These are phyloP conservation scores for Phytomonas francai DNA, from an alignment of 208 protist genomes.

Conservation along the genomic window DNA sequence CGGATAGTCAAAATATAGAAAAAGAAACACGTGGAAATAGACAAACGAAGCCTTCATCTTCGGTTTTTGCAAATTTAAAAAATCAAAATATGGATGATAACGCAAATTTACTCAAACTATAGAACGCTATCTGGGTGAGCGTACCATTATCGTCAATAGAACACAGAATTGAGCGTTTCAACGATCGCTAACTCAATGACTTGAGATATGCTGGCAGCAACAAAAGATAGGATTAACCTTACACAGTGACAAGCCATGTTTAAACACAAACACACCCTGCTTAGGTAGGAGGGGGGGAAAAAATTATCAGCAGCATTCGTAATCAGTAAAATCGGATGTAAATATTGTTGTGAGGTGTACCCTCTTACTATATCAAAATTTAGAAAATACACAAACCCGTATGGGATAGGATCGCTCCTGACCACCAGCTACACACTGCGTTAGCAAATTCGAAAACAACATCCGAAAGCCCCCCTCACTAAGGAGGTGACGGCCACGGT, in stretches of 20 bases:
- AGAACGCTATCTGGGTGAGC: not conserved
- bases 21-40: not conserved
- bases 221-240: not conserved
- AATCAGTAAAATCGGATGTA: not conserved
- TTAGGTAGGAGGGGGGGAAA: not conserved
- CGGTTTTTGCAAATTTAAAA: not conserved
- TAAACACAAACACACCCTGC: not conserved
- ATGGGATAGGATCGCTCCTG: not conserved
- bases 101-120: not conserved
- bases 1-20: not conserved
- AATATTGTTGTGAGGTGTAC: not conserved
- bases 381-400: not conserved
- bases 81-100: not conserved
- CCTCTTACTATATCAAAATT: not conserved
- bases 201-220: not conserved
- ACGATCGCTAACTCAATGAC: not conserved
- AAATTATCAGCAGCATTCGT: not conserved
- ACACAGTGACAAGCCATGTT: not conserved
- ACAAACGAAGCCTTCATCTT: not conserved
- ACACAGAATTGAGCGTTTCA: not conserved
- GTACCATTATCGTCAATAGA: not conserved
- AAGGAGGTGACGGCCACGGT: not conserved
- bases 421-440: not conserved
- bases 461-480: not conserved
- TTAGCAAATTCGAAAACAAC: not conserved